Evolutionary conservation across 148 eudicot genomes (phyloP).

Genomic region (Arctostaphylos glauca): DNA sequence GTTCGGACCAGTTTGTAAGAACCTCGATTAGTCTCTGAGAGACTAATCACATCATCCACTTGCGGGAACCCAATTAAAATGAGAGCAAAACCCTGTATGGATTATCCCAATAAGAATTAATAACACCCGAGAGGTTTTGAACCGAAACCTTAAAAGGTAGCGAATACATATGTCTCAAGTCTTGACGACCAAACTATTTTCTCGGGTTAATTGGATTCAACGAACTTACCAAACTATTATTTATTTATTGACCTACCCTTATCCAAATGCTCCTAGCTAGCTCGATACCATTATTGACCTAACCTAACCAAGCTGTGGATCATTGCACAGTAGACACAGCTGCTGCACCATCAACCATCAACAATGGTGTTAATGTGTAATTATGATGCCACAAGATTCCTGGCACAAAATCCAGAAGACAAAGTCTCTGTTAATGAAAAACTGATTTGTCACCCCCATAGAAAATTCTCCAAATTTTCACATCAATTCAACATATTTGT

Average conservation of each 20-base stretch:
- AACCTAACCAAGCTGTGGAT: background rate
- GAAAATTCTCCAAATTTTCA: background rate
- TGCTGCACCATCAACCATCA: background rate
- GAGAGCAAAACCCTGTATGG: too few species aligned
- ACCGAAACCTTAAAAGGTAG: too few species aligned
- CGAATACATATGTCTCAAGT: too few species aligned
- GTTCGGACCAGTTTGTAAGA: too few species aligned
- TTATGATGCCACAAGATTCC: background rate
- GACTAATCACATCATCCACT: too few species aligned
- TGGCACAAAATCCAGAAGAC: background rate
- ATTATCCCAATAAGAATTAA: too few species aligned
- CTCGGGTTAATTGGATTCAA: too few species aligned
- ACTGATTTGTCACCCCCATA: background rate
- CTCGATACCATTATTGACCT: background rate
- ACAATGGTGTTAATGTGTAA: background rate
- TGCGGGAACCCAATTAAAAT: too few species aligned
- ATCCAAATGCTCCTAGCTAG: background rate
- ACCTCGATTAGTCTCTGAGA: too few species aligned
- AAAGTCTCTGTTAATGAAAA: background rate
- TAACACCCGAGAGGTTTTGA: too few species aligned
- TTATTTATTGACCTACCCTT: background rate
- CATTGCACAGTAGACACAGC: background rate
- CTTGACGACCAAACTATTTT: too few species aligned
- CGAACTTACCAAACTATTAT: too few species aligned
- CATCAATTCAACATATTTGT: background rate